Evolutionary conservation across 257 asterid genomes (phyloP).

Genomic region (Jasminum sambac): DNA sequence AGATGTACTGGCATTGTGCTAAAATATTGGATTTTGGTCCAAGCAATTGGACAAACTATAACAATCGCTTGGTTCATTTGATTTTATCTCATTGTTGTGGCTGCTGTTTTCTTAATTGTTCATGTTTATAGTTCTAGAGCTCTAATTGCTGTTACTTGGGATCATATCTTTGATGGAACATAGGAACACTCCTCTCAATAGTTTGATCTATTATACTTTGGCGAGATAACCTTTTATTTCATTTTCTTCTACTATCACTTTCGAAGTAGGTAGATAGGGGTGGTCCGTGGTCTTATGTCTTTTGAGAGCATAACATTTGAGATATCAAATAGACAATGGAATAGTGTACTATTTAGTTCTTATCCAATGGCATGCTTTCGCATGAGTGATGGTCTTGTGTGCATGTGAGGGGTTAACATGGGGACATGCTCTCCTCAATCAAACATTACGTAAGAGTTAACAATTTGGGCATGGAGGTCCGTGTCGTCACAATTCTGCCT

Average conservation of each 20-base stretch:
- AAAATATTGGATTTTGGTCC: constrained; percentile 1
- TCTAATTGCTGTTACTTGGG: background rate
- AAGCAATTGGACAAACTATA: background rate
- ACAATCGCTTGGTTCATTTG: constrained; percentile 6
- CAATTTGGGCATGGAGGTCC: no score
- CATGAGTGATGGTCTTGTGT: background rate
- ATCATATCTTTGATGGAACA: constrained; percentile 4
- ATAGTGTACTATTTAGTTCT: background rate
- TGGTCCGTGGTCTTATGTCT: background rate
- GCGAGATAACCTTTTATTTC: background rate
- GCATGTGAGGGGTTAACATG: no score
- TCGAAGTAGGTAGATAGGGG: background rate
- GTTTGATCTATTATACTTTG: background rate
- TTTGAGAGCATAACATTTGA: background rate
- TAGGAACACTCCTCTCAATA: background rate
- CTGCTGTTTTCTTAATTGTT: background rate
- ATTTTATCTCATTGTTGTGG: background rate
- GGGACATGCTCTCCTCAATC: no score
- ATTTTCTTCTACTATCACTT: constrained; percentile 8
- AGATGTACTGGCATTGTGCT: background rate
- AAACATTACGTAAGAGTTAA: no score
- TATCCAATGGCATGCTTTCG: background rate
- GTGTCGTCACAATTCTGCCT: no score
- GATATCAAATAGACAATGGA: constrained; percentile 1
- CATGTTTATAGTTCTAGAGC: background rate